phyloP scores from a whole-genome alignment of 768 basidiomycete genomes.

The Paxillus rubicundulus region DNA sequence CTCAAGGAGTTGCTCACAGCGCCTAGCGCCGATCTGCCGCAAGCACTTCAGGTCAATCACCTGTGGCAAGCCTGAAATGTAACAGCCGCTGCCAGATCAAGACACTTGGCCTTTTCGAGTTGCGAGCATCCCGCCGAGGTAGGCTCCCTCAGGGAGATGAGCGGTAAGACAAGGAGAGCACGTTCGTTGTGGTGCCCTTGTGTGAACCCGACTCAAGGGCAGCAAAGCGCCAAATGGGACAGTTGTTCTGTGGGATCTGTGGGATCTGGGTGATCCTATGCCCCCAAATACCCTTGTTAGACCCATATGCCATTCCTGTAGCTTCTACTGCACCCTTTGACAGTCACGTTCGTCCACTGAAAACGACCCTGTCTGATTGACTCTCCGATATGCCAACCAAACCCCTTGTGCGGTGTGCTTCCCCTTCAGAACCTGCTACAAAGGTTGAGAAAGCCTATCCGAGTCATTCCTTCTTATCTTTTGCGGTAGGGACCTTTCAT shows the following conservation, averaged over 20 bases:
- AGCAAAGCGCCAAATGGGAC: not conserved
- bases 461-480: conserved; percentile 12
- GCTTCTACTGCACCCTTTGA: not conserved
- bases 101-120: not conserved
- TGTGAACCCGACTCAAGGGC: not conserved
- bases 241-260: too few species aligned
- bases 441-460: conserved; percentile 4
- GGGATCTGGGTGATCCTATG: too few species aligned
- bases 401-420: not conserved
- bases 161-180: not conserved
- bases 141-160: not conserved
- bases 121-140: too few species aligned
- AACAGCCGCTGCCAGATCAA: not conserved
- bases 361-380: not conserved
- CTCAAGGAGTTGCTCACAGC: too few species aligned
- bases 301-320: too few species aligned
- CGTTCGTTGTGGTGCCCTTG: not conserved
- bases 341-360: not conserved
- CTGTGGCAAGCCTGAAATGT: too few species aligned
- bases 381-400: not conserved
- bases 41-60: not conserved
- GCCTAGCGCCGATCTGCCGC: not conserved
- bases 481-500: conserved; percentile 17
- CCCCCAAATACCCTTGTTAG: too few species aligned
- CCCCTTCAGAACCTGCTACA: conserved; percentile 8